Conservation (phyloP, 768 basidiomycete genomes). For the Lanmaoa rubissima region DNA sequence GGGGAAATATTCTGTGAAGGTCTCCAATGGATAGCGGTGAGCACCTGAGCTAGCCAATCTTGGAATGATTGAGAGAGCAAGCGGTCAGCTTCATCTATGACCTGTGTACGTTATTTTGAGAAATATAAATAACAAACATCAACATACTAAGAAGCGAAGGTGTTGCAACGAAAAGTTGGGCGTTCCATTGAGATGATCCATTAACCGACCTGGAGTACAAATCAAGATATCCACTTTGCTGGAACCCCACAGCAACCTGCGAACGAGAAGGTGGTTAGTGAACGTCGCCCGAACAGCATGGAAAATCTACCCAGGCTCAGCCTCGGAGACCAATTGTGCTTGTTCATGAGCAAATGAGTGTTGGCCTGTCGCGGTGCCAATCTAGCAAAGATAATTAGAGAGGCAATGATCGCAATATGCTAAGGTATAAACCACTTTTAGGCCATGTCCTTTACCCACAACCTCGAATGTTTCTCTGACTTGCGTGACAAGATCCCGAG, state of each 20-base stretch:
- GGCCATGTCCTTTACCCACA: conserved; percentile 76
- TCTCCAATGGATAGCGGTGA: conserved; percentile 64
- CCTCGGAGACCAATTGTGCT: conserved; percentile 67
- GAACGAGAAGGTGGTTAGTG: neutral
- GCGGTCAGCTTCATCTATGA: conserved; percentile 98
- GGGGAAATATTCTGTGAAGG: conserved; percentile 1
- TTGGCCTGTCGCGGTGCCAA: conserved; percentile 87
- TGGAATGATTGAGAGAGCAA: conserved; percentile 94
- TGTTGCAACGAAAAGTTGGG: conserved; percentile 92
- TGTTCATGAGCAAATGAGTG: conserved; percentile 95
- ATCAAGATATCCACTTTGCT: conserved; percentile 93
- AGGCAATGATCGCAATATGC: neutral
- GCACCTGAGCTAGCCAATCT: conserved; percentile 86
- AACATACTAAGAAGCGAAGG: conserved; percentile 72
- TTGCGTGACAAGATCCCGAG: conserved; percentile 89
- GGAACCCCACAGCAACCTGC: conserved; percentile 76
- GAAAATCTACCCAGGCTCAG: conserved; percentile 45
- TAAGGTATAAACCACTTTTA: conserved; percentile 55
- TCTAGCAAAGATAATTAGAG: conserved; percentile 33
- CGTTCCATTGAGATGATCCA: conserved; percentile 89
- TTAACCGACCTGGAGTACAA: conserved; percentile 92
- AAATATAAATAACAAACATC: neutral
- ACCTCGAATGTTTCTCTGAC: conserved; percentile 91
- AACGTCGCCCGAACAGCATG: neutral
- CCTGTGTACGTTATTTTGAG: conserved; percentile 42